Evolutionary conservation across 2,329 filamentous ascomycete genomes (phyloP).

Genomic region (Sarocladium oryzae): DNA sequence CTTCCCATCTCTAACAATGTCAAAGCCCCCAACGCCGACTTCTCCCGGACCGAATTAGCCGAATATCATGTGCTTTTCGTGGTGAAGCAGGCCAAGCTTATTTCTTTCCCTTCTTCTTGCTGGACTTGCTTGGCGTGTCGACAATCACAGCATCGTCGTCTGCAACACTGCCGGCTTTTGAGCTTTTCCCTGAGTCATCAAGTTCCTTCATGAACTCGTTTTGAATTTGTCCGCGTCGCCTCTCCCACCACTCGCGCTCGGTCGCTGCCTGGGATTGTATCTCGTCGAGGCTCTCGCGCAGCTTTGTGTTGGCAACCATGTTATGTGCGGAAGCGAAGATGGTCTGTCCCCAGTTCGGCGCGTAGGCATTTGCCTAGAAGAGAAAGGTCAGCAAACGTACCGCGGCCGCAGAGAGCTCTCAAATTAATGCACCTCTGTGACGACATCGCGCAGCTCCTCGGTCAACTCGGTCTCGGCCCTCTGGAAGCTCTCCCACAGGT

Average conservation of each 20-base stretch:
- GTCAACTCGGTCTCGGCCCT: conserved; percentile 97
- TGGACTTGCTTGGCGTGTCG: conserved; percentile 52
- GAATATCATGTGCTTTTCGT: neutral
- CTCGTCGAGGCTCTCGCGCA: conserved; percentile 69
- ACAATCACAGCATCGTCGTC: conserved; percentile 59
- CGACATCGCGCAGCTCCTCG: conserved; percentile 88
- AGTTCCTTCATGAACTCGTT: conserved; percentile 80
- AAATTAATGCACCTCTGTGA: conserved; percentile 62
- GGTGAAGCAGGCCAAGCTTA: conserved; percentile 20
- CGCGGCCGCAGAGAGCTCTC: no score
- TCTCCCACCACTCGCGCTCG: conserved; percentile 92
- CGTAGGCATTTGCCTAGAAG: conserved; percentile 77
- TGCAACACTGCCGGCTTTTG: conserved; percentile 26
- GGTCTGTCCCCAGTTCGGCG: conserved; percentile 80
- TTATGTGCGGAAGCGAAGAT: conserved; percentile 99
- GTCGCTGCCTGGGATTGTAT: conserved; percentile 63
- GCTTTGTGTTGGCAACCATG: conserved; percentile 75
- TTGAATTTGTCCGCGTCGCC: conserved; percentile 66
- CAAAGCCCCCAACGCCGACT: conserved; percentile 3
- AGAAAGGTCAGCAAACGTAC: neutral
- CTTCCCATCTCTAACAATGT: no score
- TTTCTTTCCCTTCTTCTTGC: conserved; percentile 58
- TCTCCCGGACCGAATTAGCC: neutral
- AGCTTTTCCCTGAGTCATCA: conserved; percentile 51
- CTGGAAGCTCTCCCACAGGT: conserved; percentile 87